These are phyloP conservation scores for Nakaseomyces nivariensis DNA, from an alignment of 1,139 yeast genomes.

Conservation along the genomic window DNA sequence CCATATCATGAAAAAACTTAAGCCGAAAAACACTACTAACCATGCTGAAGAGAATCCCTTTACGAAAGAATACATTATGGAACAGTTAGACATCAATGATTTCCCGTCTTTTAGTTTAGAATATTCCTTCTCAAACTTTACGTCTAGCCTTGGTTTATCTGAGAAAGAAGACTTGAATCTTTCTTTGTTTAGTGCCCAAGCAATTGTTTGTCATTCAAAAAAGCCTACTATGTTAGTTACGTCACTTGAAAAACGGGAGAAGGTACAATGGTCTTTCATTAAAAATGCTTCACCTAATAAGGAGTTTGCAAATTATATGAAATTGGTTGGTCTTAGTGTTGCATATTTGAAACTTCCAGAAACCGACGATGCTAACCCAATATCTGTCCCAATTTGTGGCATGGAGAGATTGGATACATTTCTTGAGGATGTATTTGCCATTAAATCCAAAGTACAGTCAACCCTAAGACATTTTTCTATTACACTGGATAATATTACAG, in stretches of 20 bases:
- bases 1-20: not conserved
- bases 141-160: conserved; percentile 15
- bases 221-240: not conserved
- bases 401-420: conserved; percentile 24
- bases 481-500: conserved; percentile 17
- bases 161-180: conserved; percentile 15
- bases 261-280: conserved; percentile 7
- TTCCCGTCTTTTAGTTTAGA: conserved; percentile 18
- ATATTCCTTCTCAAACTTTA: conserved; percentile 17
- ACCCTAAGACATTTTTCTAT: conserved; percentile 22
- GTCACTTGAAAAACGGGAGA: conserved; percentile 1
- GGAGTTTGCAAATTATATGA: conserved; percentile 11
- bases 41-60: not conserved
- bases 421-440: conserved; percentile 13
- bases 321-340: conserved; percentile 12
- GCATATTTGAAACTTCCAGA: conserved; percentile 9
- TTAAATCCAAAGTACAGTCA: conserved; percentile 12
- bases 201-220: conserved; percentile 5
- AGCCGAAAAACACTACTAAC: not conserved
- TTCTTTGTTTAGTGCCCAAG: conserved; percentile 17
- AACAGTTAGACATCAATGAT: not conserved
- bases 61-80: not conserved
- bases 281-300: conserved; percentile 9
- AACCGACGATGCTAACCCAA: conserved; percentile 6
- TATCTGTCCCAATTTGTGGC: conserved; percentile 19